A percentile compares a stretch with the other conserved stretches of the same genome.
phyloP scores from a whole-genome alignment of 1,284 basidiomycete genomes.

The Leccinum brunneo-olivaceum region DNA sequence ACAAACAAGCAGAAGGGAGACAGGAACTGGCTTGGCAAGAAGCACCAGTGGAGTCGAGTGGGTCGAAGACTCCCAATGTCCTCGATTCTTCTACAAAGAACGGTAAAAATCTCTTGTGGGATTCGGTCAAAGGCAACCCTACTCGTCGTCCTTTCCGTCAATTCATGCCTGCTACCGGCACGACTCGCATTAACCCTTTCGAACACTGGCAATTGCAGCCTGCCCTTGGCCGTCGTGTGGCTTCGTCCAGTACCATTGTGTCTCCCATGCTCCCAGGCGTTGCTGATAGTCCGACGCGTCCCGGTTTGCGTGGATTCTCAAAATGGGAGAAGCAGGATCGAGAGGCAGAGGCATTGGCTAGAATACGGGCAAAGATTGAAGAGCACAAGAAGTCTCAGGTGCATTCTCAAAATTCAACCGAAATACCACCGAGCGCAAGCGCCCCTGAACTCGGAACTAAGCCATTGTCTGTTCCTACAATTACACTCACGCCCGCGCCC shows the following conservation, averaged over 20 bases:
- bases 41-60: conserved; percentile 35
- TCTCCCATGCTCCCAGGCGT: conserved; percentile 31
- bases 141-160: conserved; percentile 37
- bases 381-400: conserved; percentile 34
- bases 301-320: conserved; percentile 48
- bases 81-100: conserved; percentile 31
- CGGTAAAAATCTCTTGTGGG: conserved; percentile 46
- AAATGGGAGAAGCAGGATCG: conserved; percentile 81
- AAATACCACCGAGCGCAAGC: conserved; percentile 19
- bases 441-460: conserved; percentile 21
- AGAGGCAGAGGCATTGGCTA: conserved; percentile 69
- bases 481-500: conserved; percentile 26
- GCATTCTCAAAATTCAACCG: conserved; percentile 3
- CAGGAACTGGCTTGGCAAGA: conserved; percentile 67
- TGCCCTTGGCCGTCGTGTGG: conserved; percentile 33
- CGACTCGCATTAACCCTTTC: conserved; percentile 36
- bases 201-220: conserved; percentile 27
- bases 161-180: conserved; percentile 38
- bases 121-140: conserved; percentile 33
- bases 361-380: conserved; percentile 46
- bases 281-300: conserved; percentile 48
- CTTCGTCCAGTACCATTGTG: conserved; percentile 27
- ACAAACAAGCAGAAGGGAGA: conserved; percentile 53
- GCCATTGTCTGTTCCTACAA: conserved; percentile 21
- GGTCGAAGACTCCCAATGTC: conserved; percentile 35